phyloP scores from a whole-genome alignment of 208 protist genomes.

The Willaertia magna region DNA sequence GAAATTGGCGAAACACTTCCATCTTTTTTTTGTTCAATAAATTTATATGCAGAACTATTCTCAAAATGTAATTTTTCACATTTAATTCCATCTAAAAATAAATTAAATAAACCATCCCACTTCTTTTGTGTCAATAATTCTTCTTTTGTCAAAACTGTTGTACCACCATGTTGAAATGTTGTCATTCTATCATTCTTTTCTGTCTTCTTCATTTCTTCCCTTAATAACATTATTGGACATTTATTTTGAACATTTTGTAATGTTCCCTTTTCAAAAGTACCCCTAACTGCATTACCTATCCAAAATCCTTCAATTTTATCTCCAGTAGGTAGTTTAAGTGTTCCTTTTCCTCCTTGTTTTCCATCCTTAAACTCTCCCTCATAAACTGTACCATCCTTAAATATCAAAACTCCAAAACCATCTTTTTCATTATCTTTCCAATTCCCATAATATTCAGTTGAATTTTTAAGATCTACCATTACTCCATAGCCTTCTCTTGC shows the following conservation, averaged over 20 bases:
- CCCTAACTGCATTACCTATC: background rate
- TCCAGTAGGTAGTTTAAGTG: background rate
- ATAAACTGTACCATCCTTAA: background rate
- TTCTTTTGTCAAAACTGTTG: background rate
- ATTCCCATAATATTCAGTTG: slow-evolving; percentile 1
- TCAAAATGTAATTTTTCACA: background rate
- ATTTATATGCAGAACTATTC: background rate
- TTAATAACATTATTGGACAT: background rate
- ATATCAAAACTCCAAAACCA: background rate
- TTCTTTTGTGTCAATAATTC: background rate
- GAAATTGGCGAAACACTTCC: background rate
- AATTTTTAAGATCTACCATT: background rate
- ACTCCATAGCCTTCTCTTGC: background rate
- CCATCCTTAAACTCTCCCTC: background rate
- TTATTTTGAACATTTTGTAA: background rate
- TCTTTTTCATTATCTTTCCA: slow-evolving; percentile 8
- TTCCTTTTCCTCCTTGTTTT: background rate
- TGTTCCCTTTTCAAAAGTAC: background rate
- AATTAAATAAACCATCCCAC: background rate
- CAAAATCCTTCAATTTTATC: background rate
- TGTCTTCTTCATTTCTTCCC: background rate
- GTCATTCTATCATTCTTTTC: background rate
- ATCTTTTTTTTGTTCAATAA: background rate
- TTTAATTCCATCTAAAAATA: background rate
- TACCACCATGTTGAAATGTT: background rate